Conservation (phyloP, 2,329 filamentous ascomycete species). For the Aspergillus floridensis region DNA sequence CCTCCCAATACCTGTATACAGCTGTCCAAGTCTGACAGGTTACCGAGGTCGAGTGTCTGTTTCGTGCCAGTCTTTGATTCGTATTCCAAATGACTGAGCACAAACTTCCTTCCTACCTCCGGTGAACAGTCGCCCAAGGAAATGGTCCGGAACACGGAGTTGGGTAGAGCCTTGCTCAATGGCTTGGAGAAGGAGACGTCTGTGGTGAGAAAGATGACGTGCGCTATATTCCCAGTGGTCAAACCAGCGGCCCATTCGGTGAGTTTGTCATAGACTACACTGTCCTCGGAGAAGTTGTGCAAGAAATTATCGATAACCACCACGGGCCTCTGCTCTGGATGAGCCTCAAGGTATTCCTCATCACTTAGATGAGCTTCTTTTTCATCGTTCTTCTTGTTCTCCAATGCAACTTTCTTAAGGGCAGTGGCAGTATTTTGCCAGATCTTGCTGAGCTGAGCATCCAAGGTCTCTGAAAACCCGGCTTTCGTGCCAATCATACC, state of each 20-base stretch:
- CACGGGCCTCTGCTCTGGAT: slow-evolving; percentile 78
- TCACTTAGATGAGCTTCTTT: slow-evolving; percentile 70
- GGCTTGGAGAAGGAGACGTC: slow-evolving; percentile 87
- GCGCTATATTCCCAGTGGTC: slow-evolving; percentile 83
- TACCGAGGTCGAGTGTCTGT: slow-evolving; percentile 49
- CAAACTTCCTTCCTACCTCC: slow-evolving; percentile 82
- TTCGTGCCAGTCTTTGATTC: slow-evolving; percentile 37
- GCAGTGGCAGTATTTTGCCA: slow-evolving; percentile 78
- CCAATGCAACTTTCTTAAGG: slow-evolving; percentile 72
- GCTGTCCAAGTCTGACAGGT: slow-evolving; percentile 71
- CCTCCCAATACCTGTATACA: slow-evolving; percentile 83
- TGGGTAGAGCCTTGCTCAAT: slow-evolving; percentile 80
- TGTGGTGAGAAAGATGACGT: slow-evolving; percentile 90
- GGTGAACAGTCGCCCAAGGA: slow-evolving; percentile 82
- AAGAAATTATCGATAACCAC: slow-evolving; percentile 91
- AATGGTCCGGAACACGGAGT: slow-evolving; percentile 84
- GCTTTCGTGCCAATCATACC: slow-evolving; percentile 92
- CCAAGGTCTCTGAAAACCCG: slow-evolving; percentile 88
- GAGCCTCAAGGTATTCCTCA: slow-evolving; percentile 85
- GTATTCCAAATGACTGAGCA: slow-evolving; percentile 73
- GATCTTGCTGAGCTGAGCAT: slow-evolving; percentile 85
- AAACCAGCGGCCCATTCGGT: slow-evolving; percentile 87
- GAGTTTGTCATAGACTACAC: slow-evolving; percentile 70
- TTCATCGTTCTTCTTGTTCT: slow-evolving; percentile 67
- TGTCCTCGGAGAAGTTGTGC: slow-evolving; percentile 68